Conservation (phyloP, 2,329 filamentous ascomycete species). For the Xylaria digitata region DNA sequence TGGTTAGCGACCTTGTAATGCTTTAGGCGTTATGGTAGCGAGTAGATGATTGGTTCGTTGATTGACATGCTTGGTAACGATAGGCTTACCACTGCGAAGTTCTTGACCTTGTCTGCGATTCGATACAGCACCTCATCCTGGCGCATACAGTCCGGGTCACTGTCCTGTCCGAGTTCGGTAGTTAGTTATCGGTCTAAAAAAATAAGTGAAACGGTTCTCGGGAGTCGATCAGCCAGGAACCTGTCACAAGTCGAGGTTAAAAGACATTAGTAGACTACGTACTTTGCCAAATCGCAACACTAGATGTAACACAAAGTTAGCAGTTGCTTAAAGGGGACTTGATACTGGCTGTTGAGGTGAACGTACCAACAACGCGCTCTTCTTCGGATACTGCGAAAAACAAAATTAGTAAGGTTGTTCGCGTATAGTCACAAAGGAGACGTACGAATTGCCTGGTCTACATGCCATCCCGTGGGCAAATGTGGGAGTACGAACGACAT, state of each 20-base stretch:
- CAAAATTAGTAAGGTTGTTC: constrained; percentile 19
- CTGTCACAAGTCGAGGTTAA: background rate
- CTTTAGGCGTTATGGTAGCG: background rate
- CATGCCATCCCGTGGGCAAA: constrained; percentile 93
- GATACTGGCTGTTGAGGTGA: background rate
- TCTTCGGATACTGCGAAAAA: constrained; percentile 71
- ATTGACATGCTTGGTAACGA: background rate
- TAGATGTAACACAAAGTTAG: constrained; percentile 7
- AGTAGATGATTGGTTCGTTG: background rate
- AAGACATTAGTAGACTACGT: background rate
- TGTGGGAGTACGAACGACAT: constrained; percentile 92
- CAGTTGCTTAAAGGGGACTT: background rate
- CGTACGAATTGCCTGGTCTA: constrained; percentile 87
- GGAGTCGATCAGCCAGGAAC: background rate
- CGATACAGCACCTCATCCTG: constrained; percentile 95
- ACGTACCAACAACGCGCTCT: constrained; percentile 77
- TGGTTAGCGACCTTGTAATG: background rate
- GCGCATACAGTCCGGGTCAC: constrained; percentile 77
- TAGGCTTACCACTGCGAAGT: constrained; percentile 73
- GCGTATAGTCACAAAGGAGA: background rate
- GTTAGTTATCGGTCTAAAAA: constrained; percentile 72
- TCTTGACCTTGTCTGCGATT: constrained; percentile 93
- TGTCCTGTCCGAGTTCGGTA: constrained; percentile 80
- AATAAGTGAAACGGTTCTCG: background rate
- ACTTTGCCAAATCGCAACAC: constrained; percentile 38